A percentile compares a stretch with the other conserved stretches of the same genome.
Evolutionary conservation across 2,329 filamentous ascomycete genomes (phyloP).

Genomic region (Clarireedia paspali): DNA sequence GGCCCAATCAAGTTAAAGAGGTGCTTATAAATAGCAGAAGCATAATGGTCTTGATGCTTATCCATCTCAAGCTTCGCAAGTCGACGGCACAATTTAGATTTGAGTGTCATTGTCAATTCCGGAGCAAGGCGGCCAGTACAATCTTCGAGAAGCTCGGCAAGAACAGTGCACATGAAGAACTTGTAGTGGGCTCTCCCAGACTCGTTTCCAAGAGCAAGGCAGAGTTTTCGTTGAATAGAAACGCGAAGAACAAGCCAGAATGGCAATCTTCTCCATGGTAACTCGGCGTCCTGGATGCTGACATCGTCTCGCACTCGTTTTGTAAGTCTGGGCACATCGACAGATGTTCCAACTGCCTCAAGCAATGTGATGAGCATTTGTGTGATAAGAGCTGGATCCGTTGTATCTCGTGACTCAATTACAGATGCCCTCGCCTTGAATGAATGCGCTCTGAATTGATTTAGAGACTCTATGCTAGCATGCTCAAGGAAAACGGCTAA

Average conservation of each 20-base stretch:
- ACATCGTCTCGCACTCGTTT: conserved; percentile 61
- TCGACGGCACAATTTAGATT: conserved; percentile 47
- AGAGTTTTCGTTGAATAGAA: conserved; percentile 44
- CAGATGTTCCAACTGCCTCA: conserved; percentile 40
- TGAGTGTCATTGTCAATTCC: conserved; percentile 35
- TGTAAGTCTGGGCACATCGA: conserved; percentile 33
- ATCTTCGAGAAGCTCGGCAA: conserved; percentile 41
- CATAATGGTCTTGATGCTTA: conserved; percentile 14
- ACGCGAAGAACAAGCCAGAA: conserved; percentile 58
- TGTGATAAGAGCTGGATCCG: conserved; percentile 48
- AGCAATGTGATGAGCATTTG: conserved; percentile 54
- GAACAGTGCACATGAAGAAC: conserved; percentile 41
- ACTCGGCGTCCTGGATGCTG: conserved; percentile 36
- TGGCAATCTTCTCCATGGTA: conserved; percentile 55
- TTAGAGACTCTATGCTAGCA: conserved; percentile 43
- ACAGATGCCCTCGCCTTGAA: conserved; percentile 42
- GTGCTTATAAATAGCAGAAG: conserved; percentile 19
- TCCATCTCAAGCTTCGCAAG: conserved; percentile 49
- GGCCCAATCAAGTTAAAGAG: conserved; percentile 27
- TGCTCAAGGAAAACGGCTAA: conserved; percentile 48
- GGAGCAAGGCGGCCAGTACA: conserved; percentile 22
- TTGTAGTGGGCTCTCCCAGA: conserved; percentile 48
- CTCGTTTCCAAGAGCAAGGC: conserved; percentile 32
- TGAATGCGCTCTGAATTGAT: conserved; percentile 42
- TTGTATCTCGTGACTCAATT: conserved; percentile 49